These are phyloP conservation scores for Candida glucosophila DNA, from an alignment of 1,139 yeast genomes.

Conservation along the genomic window DNA sequence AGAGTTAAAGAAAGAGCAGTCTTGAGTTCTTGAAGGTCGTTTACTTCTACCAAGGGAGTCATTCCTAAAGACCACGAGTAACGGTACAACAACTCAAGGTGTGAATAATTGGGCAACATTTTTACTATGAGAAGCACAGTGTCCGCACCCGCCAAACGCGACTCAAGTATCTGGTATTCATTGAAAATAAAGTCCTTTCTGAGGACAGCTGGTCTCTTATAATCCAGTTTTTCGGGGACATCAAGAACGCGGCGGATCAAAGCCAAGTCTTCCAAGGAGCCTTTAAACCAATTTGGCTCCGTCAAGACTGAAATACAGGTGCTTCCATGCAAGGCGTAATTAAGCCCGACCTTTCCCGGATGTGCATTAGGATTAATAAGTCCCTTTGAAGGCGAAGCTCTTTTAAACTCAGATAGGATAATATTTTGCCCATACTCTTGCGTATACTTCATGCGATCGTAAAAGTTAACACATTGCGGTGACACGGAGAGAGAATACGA, in stretches of 20 bases:
- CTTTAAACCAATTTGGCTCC: slow-evolving; percentile 96
- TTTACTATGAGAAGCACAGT: slow-evolving; percentile 86
- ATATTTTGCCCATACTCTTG: slow-evolving; percentile 44
- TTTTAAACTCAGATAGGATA: slow-evolving; percentile 82
- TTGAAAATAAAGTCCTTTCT: slow-evolving; percentile 86
- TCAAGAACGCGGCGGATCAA: slow-evolving; percentile 44
- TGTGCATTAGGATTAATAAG: slow-evolving; percentile 69
- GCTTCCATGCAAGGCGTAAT: slow-evolving; percentile 78
- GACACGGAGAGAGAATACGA: slow-evolving; percentile 63
- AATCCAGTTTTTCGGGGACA: slow-evolving; percentile 33
- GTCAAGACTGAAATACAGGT: slow-evolving; percentile 87
- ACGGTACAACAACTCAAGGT: slow-evolving; percentile 56
- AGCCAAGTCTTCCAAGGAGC: slow-evolving; percentile 67
- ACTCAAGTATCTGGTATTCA: slow-evolving; percentile 86
- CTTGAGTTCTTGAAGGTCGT: slow-evolving; percentile 61
- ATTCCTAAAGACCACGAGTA: slow-evolving; percentile 68
- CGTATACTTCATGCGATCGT: slow-evolving; percentile 42
- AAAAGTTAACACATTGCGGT: slow-evolving; percentile 63
- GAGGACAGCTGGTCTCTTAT: slow-evolving; percentile 74
- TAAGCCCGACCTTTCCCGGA: slow-evolving; percentile 73
- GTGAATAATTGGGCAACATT: slow-evolving; percentile 66
- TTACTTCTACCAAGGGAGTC: slow-evolving; percentile 96
- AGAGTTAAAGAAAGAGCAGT: slow-evolving; percentile 55
- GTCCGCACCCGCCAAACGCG: slow-evolving; percentile 92
- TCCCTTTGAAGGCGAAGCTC: slow-evolving; percentile 99